A percentile compares a stretch with the other conserved stretches of the same genome.
Conservation (phyloP, 352 stramenopile species). For the Blastocystis sp. region DNA sequence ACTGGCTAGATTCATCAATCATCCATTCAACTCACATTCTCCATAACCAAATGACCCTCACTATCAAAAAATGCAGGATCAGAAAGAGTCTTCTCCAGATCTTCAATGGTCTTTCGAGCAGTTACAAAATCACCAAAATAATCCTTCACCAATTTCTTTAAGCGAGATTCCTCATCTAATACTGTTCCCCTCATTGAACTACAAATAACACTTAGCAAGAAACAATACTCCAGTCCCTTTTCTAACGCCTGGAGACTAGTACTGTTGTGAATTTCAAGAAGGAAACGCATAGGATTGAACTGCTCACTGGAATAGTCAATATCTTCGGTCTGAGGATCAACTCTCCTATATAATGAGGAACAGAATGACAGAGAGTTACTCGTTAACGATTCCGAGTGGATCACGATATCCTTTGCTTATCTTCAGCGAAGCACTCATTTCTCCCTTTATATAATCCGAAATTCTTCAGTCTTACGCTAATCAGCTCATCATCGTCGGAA, state of each 20-base stretch:
- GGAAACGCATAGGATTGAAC: slow-evolving; percentile 55
- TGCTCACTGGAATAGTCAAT: slow-evolving; percentile 46
- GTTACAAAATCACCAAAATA: slow-evolving; percentile 59
- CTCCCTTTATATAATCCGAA: slow-evolving; percentile 12
- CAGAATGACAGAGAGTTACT: background rate
- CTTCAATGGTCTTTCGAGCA: slow-evolving; percentile 46
- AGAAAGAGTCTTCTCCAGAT: slow-evolving; percentile 25
- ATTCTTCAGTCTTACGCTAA: background rate
- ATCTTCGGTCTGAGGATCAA: slow-evolving; percentile 57
- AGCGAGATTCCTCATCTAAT: slow-evolving; percentile 29
- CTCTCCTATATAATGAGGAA: background rate
- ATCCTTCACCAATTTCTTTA: slow-evolving; percentile 60
- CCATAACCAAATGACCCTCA: background rate
- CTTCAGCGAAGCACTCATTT: slow-evolving; percentile 34
- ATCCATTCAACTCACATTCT: background rate
- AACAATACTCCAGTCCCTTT: background rate
- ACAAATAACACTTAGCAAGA: background rate
- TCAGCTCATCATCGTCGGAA: slow-evolving; percentile 52
- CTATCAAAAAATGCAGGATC: slow-evolving; percentile 3
- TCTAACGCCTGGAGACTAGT: background rate
- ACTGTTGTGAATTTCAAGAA: slow-evolving; percentile 42
- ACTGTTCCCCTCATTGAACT: slow-evolving; percentile 43
- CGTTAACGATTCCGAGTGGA: slow-evolving; percentile 39
- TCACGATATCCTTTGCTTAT: slow-evolving; percentile 61
- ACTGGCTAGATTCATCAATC: background rate